A percentile compares a stretch with the other conserved stretches of the same genome.
phyloP scores from a whole-genome alignment of 2,329 filamentous ascomycete species.

The Paecilomyces sp. region DNA sequence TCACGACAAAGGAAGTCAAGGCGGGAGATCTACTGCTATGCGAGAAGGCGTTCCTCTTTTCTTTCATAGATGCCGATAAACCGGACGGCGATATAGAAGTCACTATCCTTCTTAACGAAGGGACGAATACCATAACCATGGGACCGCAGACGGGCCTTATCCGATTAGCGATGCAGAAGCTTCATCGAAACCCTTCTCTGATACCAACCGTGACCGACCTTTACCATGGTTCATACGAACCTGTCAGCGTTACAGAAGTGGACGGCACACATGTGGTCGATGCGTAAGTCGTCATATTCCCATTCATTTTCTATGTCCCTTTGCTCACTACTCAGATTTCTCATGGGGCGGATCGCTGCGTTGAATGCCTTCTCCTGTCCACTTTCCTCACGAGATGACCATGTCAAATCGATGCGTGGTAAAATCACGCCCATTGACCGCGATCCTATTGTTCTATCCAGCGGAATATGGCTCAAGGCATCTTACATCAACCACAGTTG shows the following conservation, averaged over 20 bases:
- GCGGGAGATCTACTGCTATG: constrained; percentile 49
- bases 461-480: constrained; percentile 43
- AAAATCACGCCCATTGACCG: background rate
- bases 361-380: constrained; percentile 41
- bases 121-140: constrained; percentile 21
- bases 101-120: constrained; percentile 27
- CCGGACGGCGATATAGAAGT: background rate
- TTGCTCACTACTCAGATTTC: constrained; percentile 30
- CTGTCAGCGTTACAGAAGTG: constrained; percentile 12
- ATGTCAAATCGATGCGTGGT: background rate
- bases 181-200: constrained; percentile 35
- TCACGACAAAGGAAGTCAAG: constrained; percentile 41
- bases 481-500: constrained; percentile 51
- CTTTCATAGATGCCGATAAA: background rate
- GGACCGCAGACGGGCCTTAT: constrained; percentile 39
- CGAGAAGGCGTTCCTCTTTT: constrained; percentile 49
- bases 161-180: constrained; percentile 36
- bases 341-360: constrained; percentile 36
- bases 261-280: constrained; percentile 41
- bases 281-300: constrained; percentile 27
- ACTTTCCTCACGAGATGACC: constrained; percentile 7
- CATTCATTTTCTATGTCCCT: constrained; percentile 1
- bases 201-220: constrained; percentile 29
- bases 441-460: constrained; percentile 13
- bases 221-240: constrained; percentile 34